Base-by-base conservation (phyloP, 805 yeast species). In the Candida peoriensis region DNA sequence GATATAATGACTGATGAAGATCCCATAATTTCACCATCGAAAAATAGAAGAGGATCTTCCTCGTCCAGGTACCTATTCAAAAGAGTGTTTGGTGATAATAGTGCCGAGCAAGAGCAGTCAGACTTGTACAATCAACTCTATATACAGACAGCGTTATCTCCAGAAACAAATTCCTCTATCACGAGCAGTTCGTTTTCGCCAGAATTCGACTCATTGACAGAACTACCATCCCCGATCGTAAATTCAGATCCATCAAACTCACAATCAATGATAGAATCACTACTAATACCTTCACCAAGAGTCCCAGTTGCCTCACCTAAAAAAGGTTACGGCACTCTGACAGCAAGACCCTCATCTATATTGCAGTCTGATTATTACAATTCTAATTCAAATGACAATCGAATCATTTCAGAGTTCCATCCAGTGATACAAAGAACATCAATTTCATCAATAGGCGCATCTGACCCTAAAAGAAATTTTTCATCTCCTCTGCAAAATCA, bases 141-240 rank as follows among this genome's bases (percentile, higher is more conserved):
- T 7, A 25, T 25, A 7, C 13, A 25, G 16, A 25, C 28, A n/a
- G 17, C 28, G 7, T 25, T 25, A 11, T 25, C 28, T 3, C 19
- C 8, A 9, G 7, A 25, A 8, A 16, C 8, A n/a, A 25, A 25
- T 19, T 20, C 27, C 5, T 16, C 18, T 13, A 17, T 9, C 2
- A 15, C n/a, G 17, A 11, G 28, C 24, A 57, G 47, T n/a, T 55
- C 47, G 13, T 44, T 28, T 27, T 64, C 47, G 21, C 57, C 43
- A 42, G 55, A 30, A 41, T 47, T 57, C 42, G 64, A 61, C 27
- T 50, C 53, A 10, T 54, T 68, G 12, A 59, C 72, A 2, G 70
- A 63, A 32, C 50, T 70, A 14, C 76, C 76, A 3, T 68, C 75
- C 0, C 76, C 76, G 1, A 47, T 69, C 2, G 46, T 61, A 4